Evolutionary conservation across 768 basidiomycete genomes (phyloP).

Genomic region (Pleurotus giganteus): DNA sequence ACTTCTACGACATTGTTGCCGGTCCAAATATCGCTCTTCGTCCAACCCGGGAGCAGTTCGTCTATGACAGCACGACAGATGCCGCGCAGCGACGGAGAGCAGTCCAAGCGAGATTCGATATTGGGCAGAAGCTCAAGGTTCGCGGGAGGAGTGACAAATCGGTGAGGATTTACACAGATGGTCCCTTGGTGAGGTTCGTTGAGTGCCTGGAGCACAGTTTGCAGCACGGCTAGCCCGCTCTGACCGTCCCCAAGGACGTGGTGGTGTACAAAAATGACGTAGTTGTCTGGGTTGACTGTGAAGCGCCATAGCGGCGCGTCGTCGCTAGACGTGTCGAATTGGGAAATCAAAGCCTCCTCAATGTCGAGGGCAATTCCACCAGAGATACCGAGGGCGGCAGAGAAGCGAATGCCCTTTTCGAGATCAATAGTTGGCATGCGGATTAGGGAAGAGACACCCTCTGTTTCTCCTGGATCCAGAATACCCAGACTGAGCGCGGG

Average conservation of each 20-base stretch:
- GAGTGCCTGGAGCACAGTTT: background rate
- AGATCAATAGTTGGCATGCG: conserved; percentile 2
- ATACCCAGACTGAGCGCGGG: background rate
- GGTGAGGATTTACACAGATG: background rate
- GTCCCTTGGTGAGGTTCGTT: background rate
- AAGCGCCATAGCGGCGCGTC: conserved; percentile 3
- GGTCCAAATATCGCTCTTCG: conserved; percentile 2
- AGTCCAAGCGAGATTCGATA: background rate
- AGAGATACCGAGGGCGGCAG: too few species aligned
- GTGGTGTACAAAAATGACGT: conserved; percentile 4
- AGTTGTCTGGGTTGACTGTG: background rate
- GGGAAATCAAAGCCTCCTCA: background rate
- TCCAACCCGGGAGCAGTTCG: conserved; percentile 1
- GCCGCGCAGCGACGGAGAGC: background rate
- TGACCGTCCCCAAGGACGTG: conserved; percentile 6
- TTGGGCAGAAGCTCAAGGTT: background rate
- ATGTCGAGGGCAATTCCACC: background rate
- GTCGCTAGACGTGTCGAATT: background rate
- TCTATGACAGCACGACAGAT: background rate
- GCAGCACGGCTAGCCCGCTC: conserved; percentile 4
- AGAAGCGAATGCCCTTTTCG: conserved; percentile 1
- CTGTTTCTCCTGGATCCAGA: background rate
- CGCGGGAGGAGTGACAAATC: background rate
- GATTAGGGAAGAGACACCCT: background rate
- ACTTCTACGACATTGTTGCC: background rate